These are phyloP conservation scores for Claviceps humidiphila DNA, from an alignment of 2,329 filamentous ascomycete species.

Conservation along the genomic window DNA sequence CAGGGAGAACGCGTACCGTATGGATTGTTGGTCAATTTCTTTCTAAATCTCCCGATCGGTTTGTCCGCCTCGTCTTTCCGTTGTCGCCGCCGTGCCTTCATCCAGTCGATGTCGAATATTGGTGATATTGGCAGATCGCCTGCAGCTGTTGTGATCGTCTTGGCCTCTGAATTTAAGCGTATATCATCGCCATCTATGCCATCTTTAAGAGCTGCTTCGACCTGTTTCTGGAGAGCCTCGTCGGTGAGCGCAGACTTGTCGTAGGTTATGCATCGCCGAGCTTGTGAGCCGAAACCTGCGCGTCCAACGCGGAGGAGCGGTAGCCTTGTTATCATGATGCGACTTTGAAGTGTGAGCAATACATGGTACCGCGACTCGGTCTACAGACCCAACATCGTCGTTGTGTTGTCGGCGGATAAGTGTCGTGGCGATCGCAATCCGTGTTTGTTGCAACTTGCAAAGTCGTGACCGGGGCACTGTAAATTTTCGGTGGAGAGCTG, in stretches of 20 bases:
- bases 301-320: constrained; percentile 3
- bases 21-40: constrained; percentile 45
- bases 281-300: not conserved
- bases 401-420: not conserved
- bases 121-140: constrained; percentile 41
- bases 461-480: too few relatives aligned
- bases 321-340: not conserved
- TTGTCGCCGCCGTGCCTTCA: constrained; percentile 29
- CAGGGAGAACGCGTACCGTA: constrained; percentile 37
- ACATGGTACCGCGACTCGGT: not conserved
- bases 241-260: constrained; percentile 16
- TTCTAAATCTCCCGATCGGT: constrained; percentile 35
- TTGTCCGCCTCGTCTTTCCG: constrained; percentile 23
- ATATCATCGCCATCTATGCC: constrained; percentile 17
- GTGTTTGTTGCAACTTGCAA: not conserved
- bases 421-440: not conserved
- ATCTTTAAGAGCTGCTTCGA: constrained; percentile 19
- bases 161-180: constrained; percentile 24
- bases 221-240: constrained; percentile 17
- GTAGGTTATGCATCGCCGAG: constrained; percentile 21
- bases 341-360: not conserved
- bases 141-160: constrained; percentile 30
- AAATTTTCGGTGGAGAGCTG: constrained; percentile 3
- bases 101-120: constrained; percentile 37
- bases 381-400: not conserved